These are phyloP conservation scores for Colletotrichum gloeosporioides DNA, from an alignment of 2,329 filamentous ascomycete species.

Conservation along the genomic window DNA sequence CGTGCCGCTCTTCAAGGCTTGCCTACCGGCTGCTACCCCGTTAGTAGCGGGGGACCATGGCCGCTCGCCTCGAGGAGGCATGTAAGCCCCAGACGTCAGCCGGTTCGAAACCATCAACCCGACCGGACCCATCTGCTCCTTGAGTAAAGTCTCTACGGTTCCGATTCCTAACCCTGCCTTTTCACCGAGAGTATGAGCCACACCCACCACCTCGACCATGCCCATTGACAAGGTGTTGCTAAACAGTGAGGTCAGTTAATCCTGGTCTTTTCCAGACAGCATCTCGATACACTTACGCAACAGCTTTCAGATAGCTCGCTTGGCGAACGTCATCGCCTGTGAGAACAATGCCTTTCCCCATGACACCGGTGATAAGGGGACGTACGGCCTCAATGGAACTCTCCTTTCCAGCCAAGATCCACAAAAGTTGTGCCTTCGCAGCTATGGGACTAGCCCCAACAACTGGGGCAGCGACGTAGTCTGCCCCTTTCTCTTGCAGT, in stretches of 20 bases:
- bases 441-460: background rate
- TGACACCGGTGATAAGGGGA: background rate
- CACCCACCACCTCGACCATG: background rate
- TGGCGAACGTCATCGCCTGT: background rate
- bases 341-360: background rate
- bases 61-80: background rate
- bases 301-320: background rate
- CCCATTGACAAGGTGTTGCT: background rate
- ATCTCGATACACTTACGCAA: background rate
- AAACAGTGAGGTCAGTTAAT: rapidly evolving
- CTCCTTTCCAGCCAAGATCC: background rate
- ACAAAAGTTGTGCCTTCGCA: background rate
- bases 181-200: background rate
- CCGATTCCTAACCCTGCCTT: background rate
- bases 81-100: background rate
- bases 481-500: background rate
- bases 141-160: background rate
- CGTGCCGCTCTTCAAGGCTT: background rate
- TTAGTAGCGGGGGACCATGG: background rate
- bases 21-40: background rate
- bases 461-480: background rate
- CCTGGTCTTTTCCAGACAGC: background rate
- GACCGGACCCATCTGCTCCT: background rate
- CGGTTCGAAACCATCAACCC: background rate
- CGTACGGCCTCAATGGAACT: background rate